Evolutionary conservation across 768 basidiomycete species (phyloP).

Genomic region (Erythrobasidium yunnanense): DNA sequence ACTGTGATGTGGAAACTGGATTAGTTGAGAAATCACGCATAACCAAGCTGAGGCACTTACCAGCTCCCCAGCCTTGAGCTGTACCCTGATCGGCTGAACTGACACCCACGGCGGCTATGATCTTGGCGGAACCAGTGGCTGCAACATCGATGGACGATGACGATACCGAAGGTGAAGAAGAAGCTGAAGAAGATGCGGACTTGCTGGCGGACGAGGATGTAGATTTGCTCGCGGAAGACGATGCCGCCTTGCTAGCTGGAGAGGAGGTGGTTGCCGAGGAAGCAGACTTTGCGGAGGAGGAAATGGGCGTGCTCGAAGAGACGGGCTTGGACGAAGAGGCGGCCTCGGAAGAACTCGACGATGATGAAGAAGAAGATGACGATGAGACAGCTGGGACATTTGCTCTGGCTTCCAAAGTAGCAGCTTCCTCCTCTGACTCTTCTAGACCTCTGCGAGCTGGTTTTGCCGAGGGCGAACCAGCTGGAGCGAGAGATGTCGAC

Average conservation of each 20-base stretch:
- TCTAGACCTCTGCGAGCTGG: no score
- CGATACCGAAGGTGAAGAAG: background rate
- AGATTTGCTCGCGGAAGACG: no score
- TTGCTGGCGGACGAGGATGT: conserved; percentile 1
- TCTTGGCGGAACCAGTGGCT: background rate
- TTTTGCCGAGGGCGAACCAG: no score
- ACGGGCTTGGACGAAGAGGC: background rate
- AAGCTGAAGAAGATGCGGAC: background rate
- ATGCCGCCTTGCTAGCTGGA: no score
- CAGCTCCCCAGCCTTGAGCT: conserved; percentile 23
- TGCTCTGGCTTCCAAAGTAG: no score
- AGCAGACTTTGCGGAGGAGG: no score
- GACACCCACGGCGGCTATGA: background rate
- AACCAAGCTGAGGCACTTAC: background rate
- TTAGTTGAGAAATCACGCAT: background rate
- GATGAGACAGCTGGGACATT: background rate
- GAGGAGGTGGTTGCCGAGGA: no score
- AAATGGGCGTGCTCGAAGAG: no score
- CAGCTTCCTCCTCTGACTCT: no score
- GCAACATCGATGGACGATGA: background rate
- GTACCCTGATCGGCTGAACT: conserved; percentile 8
- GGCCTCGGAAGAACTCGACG: background rate
- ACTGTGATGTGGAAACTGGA: background rate
- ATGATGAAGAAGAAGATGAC: conserved; percentile 5
- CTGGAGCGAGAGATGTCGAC: no score